phyloP scores from a whole-genome alignment of 1,139 yeast genomes.

The Saccharomycopsis hybrid region DNA sequence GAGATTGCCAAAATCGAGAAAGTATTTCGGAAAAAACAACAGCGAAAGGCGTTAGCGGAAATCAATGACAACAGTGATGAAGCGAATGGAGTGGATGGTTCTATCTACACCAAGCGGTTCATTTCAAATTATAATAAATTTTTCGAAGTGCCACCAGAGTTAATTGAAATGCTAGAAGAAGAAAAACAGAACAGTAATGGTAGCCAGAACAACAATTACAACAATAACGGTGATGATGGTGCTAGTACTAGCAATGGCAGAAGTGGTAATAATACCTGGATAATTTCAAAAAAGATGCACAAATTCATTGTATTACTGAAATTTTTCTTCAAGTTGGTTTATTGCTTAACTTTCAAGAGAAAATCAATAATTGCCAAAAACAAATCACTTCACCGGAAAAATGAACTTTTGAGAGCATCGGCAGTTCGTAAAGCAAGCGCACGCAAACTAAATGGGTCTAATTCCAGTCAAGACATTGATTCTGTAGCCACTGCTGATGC shows the following conservation, averaged over 20 bases:
- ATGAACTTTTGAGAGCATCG: constrained; percentile 1
- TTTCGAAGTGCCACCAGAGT: constrained; percentile 21
- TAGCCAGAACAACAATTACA: not conserved
- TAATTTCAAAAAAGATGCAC: constrained; percentile 15
- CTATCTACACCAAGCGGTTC: not conserved
- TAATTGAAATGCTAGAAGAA: constrained; percentile 22
- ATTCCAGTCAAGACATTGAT: too few relatives aligned
- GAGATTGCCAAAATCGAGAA: constrained; percentile 15
- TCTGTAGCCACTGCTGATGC: not conserved
- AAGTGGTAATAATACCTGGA: constrained; percentile 24
- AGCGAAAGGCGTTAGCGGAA: constrained; percentile 23
- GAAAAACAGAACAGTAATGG: constrained; percentile 4
- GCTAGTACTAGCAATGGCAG: not conserved
- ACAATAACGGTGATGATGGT: constrained; percentile 6
- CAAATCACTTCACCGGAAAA: constrained; percentile 1
- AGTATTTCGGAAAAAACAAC: constrained; percentile 15
- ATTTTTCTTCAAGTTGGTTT: constrained; percentile 4
- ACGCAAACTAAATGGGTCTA: too few relatives aligned
- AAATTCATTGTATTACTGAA: not conserved
- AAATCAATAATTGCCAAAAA: constrained; percentile 1
- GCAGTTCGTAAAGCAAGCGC: not conserved
- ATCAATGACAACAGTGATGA: constrained; percentile 20
- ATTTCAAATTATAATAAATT: constrained; percentile 6
- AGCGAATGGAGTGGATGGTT: not conserved
- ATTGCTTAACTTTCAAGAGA: constrained; percentile 7